A percentile compares a stretch with the other conserved stretches of the same genome.
Evolutionary conservation across 208 protist genomes (phyloP).

Genomic region (Eutreptiella sp.): DNA sequence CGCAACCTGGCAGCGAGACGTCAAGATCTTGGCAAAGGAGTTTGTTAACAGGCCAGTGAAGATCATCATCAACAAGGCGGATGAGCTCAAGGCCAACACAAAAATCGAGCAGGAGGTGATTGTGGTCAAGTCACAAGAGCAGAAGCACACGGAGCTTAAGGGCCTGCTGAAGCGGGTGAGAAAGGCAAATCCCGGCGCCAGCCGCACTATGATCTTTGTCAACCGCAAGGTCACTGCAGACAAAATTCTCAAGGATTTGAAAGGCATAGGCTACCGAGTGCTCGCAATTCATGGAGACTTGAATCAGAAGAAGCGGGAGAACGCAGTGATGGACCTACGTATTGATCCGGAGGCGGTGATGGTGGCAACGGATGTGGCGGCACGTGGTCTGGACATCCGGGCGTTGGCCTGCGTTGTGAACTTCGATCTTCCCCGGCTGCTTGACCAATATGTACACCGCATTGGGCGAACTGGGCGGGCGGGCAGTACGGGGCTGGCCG

Average conservation of each 20-base stretch:
- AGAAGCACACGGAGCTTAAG: constrained; percentile 61
- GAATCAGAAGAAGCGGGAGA: constrained; percentile 76
- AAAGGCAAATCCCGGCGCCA: too few species aligned
- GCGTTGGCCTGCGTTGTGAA: constrained; percentile 97
- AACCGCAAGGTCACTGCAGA: constrained; percentile 75
- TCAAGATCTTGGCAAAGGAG: constrained; percentile 71
- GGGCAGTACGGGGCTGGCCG: constrained; percentile 33
- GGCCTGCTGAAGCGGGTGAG: constrained; percentile 42
- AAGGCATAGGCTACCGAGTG: too few species aligned
- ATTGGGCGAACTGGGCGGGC: constrained; percentile 83
- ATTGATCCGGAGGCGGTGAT: constrained; percentile 61
- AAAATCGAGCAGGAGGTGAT: too few species aligned
- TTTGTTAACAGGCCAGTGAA: constrained; percentile 67
- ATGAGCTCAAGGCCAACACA: too few species aligned
- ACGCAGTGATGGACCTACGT: too few species aligned
- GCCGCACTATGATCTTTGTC: constrained; percentile 83
- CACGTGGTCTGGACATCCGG: constrained; percentile 92
- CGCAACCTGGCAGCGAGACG: constrained; percentile 82
- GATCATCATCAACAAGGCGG: too few species aligned
- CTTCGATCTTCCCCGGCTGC: constrained; percentile 96
- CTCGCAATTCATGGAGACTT: constrained; percentile 82
- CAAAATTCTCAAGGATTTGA: constrained; percentile 55
- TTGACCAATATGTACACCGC: constrained; percentile 96
- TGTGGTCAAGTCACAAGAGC: too few species aligned
- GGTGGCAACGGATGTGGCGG: constrained; percentile 83